Conservation (phyloP, 2,329 filamentous ascomycete genomes). For the Gaeumannomyces tritici region DNA sequence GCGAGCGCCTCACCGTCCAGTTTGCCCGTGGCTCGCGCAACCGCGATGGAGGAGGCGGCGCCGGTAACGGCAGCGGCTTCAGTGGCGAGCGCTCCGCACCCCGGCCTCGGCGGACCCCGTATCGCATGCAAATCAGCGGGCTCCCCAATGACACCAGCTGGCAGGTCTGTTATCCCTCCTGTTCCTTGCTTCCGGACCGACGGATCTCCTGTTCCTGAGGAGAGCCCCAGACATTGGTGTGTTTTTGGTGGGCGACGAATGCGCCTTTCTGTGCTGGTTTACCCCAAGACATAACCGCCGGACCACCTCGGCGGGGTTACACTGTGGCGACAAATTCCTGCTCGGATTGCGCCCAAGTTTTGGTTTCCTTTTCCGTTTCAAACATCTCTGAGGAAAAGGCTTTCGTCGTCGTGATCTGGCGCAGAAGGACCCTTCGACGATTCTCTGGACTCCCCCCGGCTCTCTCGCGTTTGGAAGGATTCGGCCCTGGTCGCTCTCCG, state of each 20-base stretch:
- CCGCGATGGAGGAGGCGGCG: slow-evolving; percentile 25
- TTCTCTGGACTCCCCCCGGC: slow-evolving; percentile 13
- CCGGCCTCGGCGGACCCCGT: slow-evolving; percentile 85
- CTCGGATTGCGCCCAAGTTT: not conserved
- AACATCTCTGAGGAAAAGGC: not conserved
- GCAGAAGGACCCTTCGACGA: not conserved
- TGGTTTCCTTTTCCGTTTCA: not conserved
- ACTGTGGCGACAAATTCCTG: not conserved
- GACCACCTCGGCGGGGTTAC: not conserved
- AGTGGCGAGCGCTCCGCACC: slow-evolving; percentile 47
- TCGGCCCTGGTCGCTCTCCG: not conserved
- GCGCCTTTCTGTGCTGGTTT: not conserved
- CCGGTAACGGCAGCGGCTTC: slow-evolving; percentile 24
- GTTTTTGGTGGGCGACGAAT: not conserved
- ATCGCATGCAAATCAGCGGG: slow-evolving; percentile 95
- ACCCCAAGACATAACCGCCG: not conserved
- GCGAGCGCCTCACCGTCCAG: slow-evolving; percentile 92
- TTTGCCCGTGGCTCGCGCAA: slow-evolving; percentile 80
- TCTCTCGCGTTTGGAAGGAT: slow-evolving; percentile 21
- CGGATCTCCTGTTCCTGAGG: slow-evolving; percentile 17
- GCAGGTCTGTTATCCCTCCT: slow-evolving; percentile 85
- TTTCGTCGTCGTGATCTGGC: slow-evolving; percentile 1
- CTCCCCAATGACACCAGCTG: slow-evolving; percentile 98
- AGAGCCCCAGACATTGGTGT: not conserved
- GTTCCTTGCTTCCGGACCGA: slow-evolving; percentile 41